Percentiles rank a stretch among this genome's conserved stretches.
Evolutionary conservation across 208 protist genomes (phyloP).

Genomic region (Acanthamoeba culbertsoni): DNA sequence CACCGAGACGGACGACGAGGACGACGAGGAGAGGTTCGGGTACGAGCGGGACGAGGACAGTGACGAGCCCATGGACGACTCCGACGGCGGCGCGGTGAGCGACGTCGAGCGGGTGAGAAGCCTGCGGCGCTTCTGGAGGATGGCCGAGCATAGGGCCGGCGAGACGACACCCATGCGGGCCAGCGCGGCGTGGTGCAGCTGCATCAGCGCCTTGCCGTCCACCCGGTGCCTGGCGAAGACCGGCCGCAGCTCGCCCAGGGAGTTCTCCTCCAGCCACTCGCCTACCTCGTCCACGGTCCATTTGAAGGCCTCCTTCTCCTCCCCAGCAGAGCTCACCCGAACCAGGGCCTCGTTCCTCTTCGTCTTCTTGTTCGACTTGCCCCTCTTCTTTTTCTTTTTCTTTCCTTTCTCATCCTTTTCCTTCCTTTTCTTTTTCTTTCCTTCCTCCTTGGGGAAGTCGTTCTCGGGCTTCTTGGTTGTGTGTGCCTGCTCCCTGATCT

Average conservation of each 20-base stretch:
- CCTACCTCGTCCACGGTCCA: background rate
- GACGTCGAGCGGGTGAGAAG: slow-evolving; percentile 12
- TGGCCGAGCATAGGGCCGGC: background rate
- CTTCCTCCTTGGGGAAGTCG: background rate
- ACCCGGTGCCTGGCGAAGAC: background rate
- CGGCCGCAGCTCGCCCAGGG: background rate
- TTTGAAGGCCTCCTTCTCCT: background rate
- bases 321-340: background rate
- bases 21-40: background rate
- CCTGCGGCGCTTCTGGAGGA: background rate
- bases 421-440: background rate
- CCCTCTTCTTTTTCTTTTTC: background rate
- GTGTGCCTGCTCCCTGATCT: background rate
- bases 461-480: background rate
- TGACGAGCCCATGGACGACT: slow-evolving; percentile 5
- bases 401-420: background rate
- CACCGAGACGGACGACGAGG: background rate
- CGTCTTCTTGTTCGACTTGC: background rate
- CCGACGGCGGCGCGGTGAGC: background rate
- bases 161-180: slow-evolving; percentile 21
- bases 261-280: slow-evolving; percentile 6
- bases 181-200: slow-evolving; percentile 2
- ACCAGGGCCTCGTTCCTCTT: background rate
- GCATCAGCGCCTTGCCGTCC: slow-evolving; percentile 7
- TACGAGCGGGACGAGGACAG: slow-evolving; percentile 21